These are phyloP conservation scores for Tricholoma sp. DNA, from an alignment of 768 basidiomycete species.

Conservation along the genomic window DNA sequence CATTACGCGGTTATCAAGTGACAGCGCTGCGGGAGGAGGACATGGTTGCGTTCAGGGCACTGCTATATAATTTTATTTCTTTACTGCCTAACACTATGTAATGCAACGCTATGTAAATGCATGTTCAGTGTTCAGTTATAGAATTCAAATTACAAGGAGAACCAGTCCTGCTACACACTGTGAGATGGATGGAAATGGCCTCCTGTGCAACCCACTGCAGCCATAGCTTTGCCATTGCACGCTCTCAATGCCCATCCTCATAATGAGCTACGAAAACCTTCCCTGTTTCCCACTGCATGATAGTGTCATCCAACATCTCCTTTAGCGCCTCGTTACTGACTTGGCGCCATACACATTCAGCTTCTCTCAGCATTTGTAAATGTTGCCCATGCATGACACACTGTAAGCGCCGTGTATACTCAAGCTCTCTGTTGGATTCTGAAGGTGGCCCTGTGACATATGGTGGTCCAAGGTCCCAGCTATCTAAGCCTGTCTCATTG, in stretches of 20 bases:
- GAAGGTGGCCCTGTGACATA: too few relatives aligned
- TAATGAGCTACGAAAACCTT: not conserved
- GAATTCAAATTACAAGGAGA: not conserved
- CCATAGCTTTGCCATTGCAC: too few relatives aligned
- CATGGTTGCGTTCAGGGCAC: too few relatives aligned
- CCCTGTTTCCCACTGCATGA: not conserved
- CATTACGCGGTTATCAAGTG: not conserved
- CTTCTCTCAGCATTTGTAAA: slow-evolving; percentile 1
- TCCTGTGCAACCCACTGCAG: too few relatives aligned
- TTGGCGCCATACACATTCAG: not conserved
- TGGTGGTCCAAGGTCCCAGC: slow-evolving; percentile 1
- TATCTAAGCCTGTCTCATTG: not conserved
- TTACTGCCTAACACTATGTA: not conserved
- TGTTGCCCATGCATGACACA: slow-evolving; percentile 1
- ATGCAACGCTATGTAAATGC: not conserved
- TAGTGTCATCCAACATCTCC: too few relatives aligned
- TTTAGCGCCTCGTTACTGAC: not conserved
- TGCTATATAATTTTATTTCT: too few relatives aligned
- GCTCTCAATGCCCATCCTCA: not conserved
- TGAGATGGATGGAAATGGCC: too few relatives aligned
- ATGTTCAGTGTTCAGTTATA: not conserved
- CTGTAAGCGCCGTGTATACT: not conserved
- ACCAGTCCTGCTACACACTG: not conserved
- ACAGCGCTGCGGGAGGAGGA: too few relatives aligned
- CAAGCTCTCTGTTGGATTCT: too few relatives aligned